These are phyloP conservation scores for Piper longum DNA, from an alignment of 164 flowering plant species.

Conservation along the genomic window DNA sequence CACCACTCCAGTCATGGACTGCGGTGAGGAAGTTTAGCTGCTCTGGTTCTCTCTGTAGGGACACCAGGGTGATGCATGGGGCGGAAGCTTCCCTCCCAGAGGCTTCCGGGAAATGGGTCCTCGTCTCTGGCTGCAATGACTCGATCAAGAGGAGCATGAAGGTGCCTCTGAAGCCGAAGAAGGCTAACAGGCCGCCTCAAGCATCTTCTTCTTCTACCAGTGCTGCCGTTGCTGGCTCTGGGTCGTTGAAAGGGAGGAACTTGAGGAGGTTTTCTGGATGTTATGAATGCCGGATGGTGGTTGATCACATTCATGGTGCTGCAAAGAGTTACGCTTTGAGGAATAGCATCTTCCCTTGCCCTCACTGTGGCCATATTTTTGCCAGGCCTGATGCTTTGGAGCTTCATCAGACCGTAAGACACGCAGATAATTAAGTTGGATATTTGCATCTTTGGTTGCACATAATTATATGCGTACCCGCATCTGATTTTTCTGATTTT, in stretches of 20 bases:
- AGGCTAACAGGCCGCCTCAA: conserved; percentile 20
- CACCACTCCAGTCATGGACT: conserved; percentile 47
- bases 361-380: conserved; percentile 76
- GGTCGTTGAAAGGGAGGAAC: conserved; percentile 56
- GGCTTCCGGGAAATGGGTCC: conserved; percentile 29
- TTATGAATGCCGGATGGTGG: conserved; percentile 82
- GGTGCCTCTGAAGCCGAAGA: conserved; percentile 24
- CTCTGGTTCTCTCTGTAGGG: conserved; percentile 67
- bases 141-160: conserved; percentile 32
- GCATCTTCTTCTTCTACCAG: conserved; percentile 17
- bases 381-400: conserved; percentile 63
- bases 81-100: conserved; percentile 44
- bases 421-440: conserved; percentile 49
- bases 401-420: conserved; percentile 74
- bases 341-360: conserved; percentile 46
- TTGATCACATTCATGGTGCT: conserved; percentile 63
- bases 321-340: conserved; percentile 56
- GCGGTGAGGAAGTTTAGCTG: conserved; percentile 49
- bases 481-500: neutral
- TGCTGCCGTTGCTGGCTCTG: conserved; percentile 19
- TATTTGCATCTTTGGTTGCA: neutral
- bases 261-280: conserved; percentile 75
- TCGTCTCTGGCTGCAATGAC: conserved; percentile 13
- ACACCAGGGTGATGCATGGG: conserved; percentile 66
- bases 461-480: neutral